Conservation (phyloP, 2,329 filamentous ascomycete species). For the Aureobasidium melanogenum region DNA sequence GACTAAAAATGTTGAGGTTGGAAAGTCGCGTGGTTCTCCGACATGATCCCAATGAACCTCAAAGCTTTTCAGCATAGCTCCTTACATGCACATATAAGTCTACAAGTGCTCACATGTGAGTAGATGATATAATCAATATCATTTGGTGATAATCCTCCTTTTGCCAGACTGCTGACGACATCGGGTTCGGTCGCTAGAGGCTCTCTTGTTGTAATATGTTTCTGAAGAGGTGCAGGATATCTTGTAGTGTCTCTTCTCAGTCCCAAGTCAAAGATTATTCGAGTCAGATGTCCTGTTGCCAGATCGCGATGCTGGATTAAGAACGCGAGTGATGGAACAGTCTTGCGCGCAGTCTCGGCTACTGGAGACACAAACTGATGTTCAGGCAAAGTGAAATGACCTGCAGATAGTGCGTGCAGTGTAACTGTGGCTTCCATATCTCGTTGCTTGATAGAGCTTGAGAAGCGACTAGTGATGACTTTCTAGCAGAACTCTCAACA, state of each 20-base stretch:
- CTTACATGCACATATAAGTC: not conserved
- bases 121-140: slow-evolving; percentile 37
- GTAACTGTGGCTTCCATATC: not conserved
- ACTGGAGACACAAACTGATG: slow-evolving; percentile 38
- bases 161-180: slow-evolving; percentile 30
- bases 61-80: not conserved
- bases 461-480: not conserved
- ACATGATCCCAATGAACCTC: slow-evolving; percentile 49
- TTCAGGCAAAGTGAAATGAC: slow-evolving; percentile 39
- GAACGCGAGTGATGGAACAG: slow-evolving; percentile 47
- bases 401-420: slow-evolving; percentile 6
- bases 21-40: slow-evolving; percentile 47
- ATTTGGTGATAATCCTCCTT: slow-evolving; percentile 28
- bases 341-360: slow-evolving; percentile 34
- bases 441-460: not conserved
- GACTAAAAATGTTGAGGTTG: slow-evolving; percentile 40
- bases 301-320: slow-evolving; percentile 38
- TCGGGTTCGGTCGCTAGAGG: slow-evolving; percentile 39
- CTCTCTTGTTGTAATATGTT: slow-evolving; percentile 37
- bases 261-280: slow-evolving; percentile 47
- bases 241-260: slow-evolving; percentile 36
- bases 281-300: slow-evolving; percentile 21
- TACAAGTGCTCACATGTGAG: slow-evolving; percentile 32
- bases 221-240: slow-evolving; percentile 37
- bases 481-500: not conserved